A percentile compares a stretch with the other conserved stretches of the same genome.
phyloP scores from a whole-genome alignment of 768 basidiomycete species.

The Boletus subparvulus region DNA sequence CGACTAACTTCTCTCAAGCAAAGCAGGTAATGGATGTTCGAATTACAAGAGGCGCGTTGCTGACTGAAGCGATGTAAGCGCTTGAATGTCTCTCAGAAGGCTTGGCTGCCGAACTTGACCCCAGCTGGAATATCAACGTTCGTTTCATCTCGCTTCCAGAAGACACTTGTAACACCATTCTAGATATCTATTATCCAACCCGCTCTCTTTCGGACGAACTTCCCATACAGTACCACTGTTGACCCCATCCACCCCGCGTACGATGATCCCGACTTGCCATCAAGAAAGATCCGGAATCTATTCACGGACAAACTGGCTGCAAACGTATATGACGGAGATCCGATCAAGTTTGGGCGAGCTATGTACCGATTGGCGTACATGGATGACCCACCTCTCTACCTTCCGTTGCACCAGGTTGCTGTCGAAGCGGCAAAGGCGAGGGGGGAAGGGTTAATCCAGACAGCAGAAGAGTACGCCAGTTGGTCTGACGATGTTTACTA shows the following conservation, averaged over 20 bases:
- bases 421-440: conserved; percentile 21
- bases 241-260: conserved; percentile 23
- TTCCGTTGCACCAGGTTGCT: conserved; percentile 25
- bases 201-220: conserved; percentile 21
- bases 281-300: conserved; percentile 11
- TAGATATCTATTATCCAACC: conserved; percentile 29
- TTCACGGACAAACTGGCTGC: conserved; percentile 9
- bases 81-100: conserved; percentile 41
- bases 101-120: conserved; percentile 41
- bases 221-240: not conserved
- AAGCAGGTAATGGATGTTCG: conserved; percentile 22
- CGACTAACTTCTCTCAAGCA: conserved; percentile 14
- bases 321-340: conserved; percentile 17
- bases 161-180: not conserved
- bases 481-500: conserved; percentile 31
- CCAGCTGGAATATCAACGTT: conserved; percentile 49
- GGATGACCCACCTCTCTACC: conserved; percentile 26
- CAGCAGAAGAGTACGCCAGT: conserved; percentile 27
- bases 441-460: conserved; percentile 22
- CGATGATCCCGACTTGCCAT: conserved; percentile 15
- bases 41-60: not conserved
- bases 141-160: not conserved
- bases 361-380: conserved; percentile 19
- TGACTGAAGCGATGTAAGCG: conserved; percentile 25
- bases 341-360: conserved; percentile 21